Evolutionary conservation across 23 red algal genomes (phyloP).

Genomic region (Agarophyton chilense): DNA sequence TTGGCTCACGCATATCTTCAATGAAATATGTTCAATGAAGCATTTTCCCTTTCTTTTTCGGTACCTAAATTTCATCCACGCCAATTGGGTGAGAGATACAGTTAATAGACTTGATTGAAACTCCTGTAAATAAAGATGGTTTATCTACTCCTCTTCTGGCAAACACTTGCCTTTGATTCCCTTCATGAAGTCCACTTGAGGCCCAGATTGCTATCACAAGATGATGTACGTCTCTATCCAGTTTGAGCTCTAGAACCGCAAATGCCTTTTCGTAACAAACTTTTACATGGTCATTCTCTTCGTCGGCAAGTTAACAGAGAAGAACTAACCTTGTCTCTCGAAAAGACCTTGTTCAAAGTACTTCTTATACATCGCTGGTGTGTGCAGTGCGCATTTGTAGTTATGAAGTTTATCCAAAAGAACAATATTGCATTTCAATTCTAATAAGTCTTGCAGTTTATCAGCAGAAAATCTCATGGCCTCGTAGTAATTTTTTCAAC

Average conservation of each 20-base stretch:
- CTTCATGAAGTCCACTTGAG: not conserved
- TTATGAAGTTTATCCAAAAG: not conserved
- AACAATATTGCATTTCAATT: not conserved
- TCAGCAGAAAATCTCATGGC: not conserved
- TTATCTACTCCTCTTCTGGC: not conserved
- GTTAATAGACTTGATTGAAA: not conserved
- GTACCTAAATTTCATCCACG: not conserved
- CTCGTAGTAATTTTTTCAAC: not conserved
- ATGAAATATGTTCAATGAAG: not conserved
- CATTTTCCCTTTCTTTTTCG: not conserved
- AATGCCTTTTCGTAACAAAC: slow-evolving; percentile 8
- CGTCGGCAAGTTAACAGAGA: not conserved
- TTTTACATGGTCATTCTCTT: not conserved
- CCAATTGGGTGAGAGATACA: slow-evolving; percentile 18
- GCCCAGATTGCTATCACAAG: not conserved
- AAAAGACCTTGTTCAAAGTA: too few relatives aligned
- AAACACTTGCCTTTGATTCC: not conserved
- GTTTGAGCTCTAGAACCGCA: not conserved
- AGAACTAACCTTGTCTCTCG: not conserved
- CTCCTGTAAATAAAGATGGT: not conserved
- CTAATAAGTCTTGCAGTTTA: not conserved
- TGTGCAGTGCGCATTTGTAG: not conserved
- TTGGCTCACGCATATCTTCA: not conserved
- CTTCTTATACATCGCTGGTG: not conserved
- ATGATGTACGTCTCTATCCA: not conserved